Percentiles rank a stretch among this genome's conserved stretches.
phyloP scores from a whole-genome alignment of 2,329 filamentous ascomycete species.

The Fusarium irregulare region DNA sequence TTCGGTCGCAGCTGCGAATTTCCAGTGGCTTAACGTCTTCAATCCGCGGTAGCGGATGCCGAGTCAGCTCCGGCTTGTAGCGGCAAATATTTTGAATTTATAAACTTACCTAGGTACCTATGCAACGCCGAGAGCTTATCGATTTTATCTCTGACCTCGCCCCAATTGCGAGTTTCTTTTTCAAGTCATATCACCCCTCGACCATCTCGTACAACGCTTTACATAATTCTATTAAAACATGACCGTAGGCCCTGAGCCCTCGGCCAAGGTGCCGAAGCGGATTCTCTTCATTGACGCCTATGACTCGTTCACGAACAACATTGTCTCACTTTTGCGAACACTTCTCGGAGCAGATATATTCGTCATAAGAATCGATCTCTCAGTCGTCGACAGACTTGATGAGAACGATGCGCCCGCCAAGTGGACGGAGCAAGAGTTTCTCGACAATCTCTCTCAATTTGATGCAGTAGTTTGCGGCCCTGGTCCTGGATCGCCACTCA shows the following conservation, averaged over 20 bases:
- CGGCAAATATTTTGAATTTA: conserved; percentile 42
- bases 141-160: neutral
- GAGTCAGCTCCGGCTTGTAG: conserved; percentile 45
- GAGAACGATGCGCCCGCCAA: conserved; percentile 7
- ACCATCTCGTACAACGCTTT: neutral
- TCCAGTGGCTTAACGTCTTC: conserved; percentile 16
- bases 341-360: conserved; percentile 74
- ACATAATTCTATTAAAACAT: conserved; percentile 6
- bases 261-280: conserved; percentile 46
- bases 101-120: neutral
- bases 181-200: neutral
- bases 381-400: conserved; percentile 60
- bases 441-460: conserved; percentile 64
- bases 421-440: conserved; percentile 59
- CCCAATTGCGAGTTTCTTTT: neutral
- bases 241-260: conserved; percentile 37
- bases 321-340: conserved; percentile 82
- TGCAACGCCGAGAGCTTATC: conserved; percentile 23
- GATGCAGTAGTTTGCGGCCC: conserved; percentile 91
- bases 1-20: neutral
- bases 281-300: conserved; percentile 95
- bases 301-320: conserved; percentile 97
- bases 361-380: conserved; percentile 53
- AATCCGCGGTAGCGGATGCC: conserved; percentile 3
- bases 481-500: conserved; percentile 84